Evolutionary conservation across 768 basidiomycete species (phyloP).

Genomic region (Phaffia tasmanica): DNA sequence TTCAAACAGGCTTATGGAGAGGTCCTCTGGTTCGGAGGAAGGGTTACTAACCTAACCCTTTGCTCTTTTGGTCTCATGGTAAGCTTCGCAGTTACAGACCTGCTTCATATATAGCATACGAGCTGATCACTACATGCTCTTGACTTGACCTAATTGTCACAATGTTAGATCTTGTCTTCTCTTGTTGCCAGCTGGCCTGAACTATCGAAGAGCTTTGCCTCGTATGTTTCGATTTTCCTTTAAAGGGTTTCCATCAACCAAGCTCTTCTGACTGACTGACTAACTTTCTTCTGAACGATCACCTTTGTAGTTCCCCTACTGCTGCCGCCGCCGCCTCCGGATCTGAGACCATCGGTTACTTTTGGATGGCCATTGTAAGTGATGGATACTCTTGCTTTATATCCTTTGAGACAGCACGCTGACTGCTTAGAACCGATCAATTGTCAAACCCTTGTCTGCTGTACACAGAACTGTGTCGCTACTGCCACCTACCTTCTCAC

Average conservation of each 20-base stretch:
- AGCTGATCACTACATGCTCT: background rate
- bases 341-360: conserved; percentile 64
- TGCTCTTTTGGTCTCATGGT: conserved; percentile 89
- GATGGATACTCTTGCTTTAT: background rate
- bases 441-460: background rate
- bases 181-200: conserved; percentile 96
- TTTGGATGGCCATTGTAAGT: conserved; percentile 71
- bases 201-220: conserved; percentile 44
- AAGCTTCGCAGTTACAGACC: conserved; percentile 28
- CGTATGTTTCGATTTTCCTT: conserved; percentile 8
- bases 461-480: conserved; percentile 58
- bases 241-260: background rate
- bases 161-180: conserved; percentile 68
- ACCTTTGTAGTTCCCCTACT: background rate
- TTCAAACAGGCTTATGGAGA: conserved; percentile 78
- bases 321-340: conserved; percentile 35
- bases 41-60: conserved; percentile 74
- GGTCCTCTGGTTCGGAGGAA: conserved; percentile 89
- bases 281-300: background rate
- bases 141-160: background rate
- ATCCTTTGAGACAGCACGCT: background rate
- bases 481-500: conserved; percentile 85
- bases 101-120: background rate
- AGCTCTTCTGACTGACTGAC: conserved; percentile 4
- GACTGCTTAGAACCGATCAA: background rate